Evolutionary conservation across 345 rosid species (phyloP), one percentile per base, ranked within the genome.

Genomic region (Firmiana major): DNA sequence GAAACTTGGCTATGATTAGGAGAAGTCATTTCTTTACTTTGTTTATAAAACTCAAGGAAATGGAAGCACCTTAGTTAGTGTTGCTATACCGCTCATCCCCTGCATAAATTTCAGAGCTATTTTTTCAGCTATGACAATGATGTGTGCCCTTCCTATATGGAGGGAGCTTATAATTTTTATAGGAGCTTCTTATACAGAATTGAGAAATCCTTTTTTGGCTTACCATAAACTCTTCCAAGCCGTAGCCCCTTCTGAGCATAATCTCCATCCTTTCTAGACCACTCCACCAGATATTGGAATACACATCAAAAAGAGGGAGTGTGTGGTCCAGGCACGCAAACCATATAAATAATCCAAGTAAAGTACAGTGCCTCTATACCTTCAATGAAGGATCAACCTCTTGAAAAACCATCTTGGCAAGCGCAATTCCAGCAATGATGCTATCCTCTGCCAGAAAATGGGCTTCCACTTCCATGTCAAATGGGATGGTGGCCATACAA

Each of bases 51-150:
- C 49, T 31, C 45, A 75, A 80, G 17, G 49, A 65, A 73, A 64
- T 22, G 64, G 5, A 26, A 60, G 74, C 62, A 93, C 98, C 97
- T 90, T 92, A 64, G 99, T 94, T 75, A 94, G 85, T 26, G 99
- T 92, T 6, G 98, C 99, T 81, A 94, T 92, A 78, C 97, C 99
- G 71, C 98, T 97, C 97, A 94, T 97, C 87, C 97, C 87, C 85
- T 97, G 98, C 94, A 97, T 92, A 84, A 92, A 97, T 79, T 97
- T 94, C 67, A 97, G 88, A 75, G 80, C 97, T 79, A 94, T 91
- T 75, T 98, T 88, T 87, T 97, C 99, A 16, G 98, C 92, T 71
- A 90, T 90, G 80, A 97, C 91, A 73, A 97, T 87, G 80, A 83
- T 90, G 80, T 90, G 97, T 45, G 99, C 97, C 65, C 82, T 85